Evolutionary conservation across 179 eudicot species (phyloP), one percentile per base, ranked within the genome.

Genomic region (Actinidia chinensis): DNA sequence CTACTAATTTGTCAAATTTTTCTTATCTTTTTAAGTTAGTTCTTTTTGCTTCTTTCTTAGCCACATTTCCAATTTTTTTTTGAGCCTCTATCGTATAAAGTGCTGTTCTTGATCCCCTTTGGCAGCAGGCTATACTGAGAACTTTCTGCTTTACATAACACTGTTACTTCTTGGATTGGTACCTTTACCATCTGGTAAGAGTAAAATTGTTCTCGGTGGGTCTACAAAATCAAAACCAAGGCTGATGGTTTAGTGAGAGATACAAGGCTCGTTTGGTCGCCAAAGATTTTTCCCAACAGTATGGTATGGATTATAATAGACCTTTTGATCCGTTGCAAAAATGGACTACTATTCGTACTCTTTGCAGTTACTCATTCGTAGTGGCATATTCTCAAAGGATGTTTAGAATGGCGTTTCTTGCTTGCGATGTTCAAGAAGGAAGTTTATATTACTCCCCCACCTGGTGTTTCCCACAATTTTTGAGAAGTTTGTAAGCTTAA

Each of bases 111-210:
- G 46, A 65, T 65, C 69, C 69, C 36, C n/a, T 28, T 28, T 28
- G 33, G 33, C 33, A 28, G 33, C 33, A 28, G 33, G 33, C 0
- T 28, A 28, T 28, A 9, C 14, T 68, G 54, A 68, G n/a, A 54
- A 68, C 52, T 68, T 18, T 17, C 14, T 46, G 33, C 54, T n/a
- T 20, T 68, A 15, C 54, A 68, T 44, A 7, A 4, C 1, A 68
- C 52, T 1, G 14, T 9, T n/a, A 68, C 73, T 7, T 46, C n/a
- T n/a, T n/a, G 73, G 54, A 28, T 68, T 68, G 54, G 72, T 68
- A 1, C 10, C 52, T 1, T n/a, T 68, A 1, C 72, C 52, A 7
- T 4, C 72, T 9, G 15, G 56, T 23, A 46, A 70, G 8, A 20
- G 17, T 22, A 48, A 56, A 20, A 46, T 70, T 70, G 20, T 70